Base-by-base conservation (phyloP, 176 grass and related monocot species). In the Hordeum marinum region DNA sequence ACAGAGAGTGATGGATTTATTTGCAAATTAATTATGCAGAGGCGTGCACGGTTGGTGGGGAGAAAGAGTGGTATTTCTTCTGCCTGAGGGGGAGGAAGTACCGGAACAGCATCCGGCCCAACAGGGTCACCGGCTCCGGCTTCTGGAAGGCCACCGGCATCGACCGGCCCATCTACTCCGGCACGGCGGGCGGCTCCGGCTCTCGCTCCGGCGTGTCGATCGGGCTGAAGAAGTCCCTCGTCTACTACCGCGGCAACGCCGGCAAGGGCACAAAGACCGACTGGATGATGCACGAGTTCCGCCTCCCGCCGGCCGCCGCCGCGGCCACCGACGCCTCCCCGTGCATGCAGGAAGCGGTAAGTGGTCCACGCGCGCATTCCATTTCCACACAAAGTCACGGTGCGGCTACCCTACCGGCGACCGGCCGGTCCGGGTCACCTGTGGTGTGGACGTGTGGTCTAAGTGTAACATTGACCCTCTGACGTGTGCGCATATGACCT, bases 211-310 rank as follows among this genome's bases (percentile, higher is more conserved):
- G 87, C 31, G 70, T 89, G 18, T 92, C 90, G 8, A 86, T 97
- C 54, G 95, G 95, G 32, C 88, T 97, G 11, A 97, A 97, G 81
- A 97, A 97, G 59, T 97, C 95, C 60, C 85, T 97, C 17, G 95
- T 97, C 26, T 97, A 94, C 85, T 97, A 97, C 73, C 79, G 86
- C 21, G 95, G 95, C 69, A 94, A 90, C 77, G 95, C 95, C 37
- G 95, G 95, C 66, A 97, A 91, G 64, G 95, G 95, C 37, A 93
- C 90, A 48, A 97, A 97, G 61, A 97, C 95, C 3, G 90, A 97
- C 81, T 97, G 95, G 95, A 97, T 94, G 95, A 97, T 97, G 95
- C 95, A 97, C 61, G 95, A 97, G 83, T 97, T 94, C 83, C 95
- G 95, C 57, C 92, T 97, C 5, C 95, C 92, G 6, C 88, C 94